These are phyloP conservation scores for Tilletia walkeri DNA, from an alignment of 1,284 basidiomycete genomes.

Conservation along the genomic window DNA sequence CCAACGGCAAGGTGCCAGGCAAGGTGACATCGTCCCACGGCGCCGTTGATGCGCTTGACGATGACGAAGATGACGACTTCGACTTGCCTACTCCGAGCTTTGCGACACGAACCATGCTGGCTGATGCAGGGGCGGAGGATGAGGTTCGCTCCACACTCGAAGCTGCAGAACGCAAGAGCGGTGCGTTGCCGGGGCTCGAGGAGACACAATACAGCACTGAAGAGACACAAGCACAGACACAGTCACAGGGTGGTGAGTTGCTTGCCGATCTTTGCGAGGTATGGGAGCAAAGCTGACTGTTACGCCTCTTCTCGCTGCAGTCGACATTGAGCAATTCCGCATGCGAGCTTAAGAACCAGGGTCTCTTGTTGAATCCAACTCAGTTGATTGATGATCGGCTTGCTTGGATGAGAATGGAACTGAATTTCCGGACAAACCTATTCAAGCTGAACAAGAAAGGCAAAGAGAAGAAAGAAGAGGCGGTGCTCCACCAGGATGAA, in stretches of 20 bases:
- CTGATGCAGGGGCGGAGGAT: not conserved
- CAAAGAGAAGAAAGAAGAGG: no score
- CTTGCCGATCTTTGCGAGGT: not conserved
- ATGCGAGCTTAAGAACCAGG: not conserved
- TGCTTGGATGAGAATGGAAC: no score
- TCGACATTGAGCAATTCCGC: conserved; percentile 9
- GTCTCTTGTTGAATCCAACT: not conserved
- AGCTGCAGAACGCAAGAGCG: not conserved
- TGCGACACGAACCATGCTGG: not conserved
- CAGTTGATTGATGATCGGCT: no score
- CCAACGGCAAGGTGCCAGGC: conserved; percentile 11
- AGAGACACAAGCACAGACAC: conserved; percentile 2
- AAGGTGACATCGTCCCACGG: not conserved
- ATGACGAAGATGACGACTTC: not conserved
- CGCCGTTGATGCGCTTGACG: not conserved
- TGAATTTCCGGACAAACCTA: no score
- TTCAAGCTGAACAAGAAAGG: no score
- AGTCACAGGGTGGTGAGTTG: conserved; percentile 16
- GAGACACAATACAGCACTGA: conserved; percentile 17
- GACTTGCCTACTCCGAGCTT: conserved; percentile 11
- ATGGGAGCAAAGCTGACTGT: not conserved
- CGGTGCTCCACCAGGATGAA: no score
- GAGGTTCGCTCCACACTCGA: conserved; percentile 11
- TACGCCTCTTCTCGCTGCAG: not conserved
- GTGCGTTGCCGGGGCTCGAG: not conserved